Percentiles rank a stretch among this genome's conserved stretches.
Evolutionary conservation across 495 filamentous ascomycete species (phyloP).

Genomic region (Lasiosphaeriaceae sp.): DNA sequence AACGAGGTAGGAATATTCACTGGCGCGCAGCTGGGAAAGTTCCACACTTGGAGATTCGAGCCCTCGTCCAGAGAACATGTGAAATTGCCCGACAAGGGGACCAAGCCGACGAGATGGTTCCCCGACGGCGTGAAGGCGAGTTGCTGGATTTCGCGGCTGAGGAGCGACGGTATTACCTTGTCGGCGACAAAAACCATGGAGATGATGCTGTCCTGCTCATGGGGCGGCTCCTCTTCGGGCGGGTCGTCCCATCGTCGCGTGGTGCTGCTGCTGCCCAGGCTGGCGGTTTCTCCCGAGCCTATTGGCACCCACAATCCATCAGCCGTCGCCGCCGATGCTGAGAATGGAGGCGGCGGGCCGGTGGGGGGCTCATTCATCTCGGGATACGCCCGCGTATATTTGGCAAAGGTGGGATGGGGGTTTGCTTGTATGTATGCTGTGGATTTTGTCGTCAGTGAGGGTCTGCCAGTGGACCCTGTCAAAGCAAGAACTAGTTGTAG

Average conservation of each 20-base stretch:
- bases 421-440: no score
- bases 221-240: constrained; percentile 13
- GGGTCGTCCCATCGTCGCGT: constrained; percentile 25
- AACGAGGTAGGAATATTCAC: not conserved
- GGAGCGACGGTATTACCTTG: not conserved
- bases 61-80: not conserved
- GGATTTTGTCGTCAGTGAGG: no score
- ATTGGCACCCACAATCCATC: no score
- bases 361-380: no score
- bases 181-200: constrained; percentile 16
- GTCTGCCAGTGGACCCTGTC: no score
- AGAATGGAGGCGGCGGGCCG: no score
- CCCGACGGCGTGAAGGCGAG: constrained; percentile 13
- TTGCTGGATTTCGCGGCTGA: constrained; percentile 9
- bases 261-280: constrained; percentile 1
- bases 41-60: constrained; percentile 2
- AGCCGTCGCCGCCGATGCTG: no score
- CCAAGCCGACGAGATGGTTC: constrained; percentile 12
- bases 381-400: no score
- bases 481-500: no score
- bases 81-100: constrained; percentile 1
- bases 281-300: not conserved
- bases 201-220: constrained; percentile 2
- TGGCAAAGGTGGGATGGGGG: no score
- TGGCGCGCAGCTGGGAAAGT: not conserved